Conservation (phyloP, 768 basidiomycete genomes). For the Suillus discolor region DNA sequence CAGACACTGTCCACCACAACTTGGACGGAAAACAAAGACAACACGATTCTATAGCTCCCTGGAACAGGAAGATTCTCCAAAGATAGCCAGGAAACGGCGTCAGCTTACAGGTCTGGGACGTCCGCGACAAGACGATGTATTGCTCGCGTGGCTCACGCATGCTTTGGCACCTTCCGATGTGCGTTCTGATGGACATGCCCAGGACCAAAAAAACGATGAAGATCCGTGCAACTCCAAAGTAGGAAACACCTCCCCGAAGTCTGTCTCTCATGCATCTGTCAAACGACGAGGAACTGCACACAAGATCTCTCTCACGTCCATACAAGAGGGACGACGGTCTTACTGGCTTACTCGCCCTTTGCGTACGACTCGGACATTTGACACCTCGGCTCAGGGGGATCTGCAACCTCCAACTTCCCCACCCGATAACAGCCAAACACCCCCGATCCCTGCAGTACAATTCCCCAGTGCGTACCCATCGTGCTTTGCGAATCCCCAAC, state of each 20-base stretch:
- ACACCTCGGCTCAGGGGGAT: not conserved
- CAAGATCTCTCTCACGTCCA: not conserved
- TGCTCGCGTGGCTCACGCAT: constrained; percentile 5
- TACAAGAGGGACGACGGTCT: not conserved
- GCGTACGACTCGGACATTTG: not conserved
- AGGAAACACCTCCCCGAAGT: not conserved
- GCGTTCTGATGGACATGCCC: not conserved
- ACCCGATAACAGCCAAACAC: not conserved
- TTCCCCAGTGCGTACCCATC: not conserved
- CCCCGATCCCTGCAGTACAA: not conserved
- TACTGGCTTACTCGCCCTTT: constrained; percentile 13
- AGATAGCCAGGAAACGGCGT: not conserved
- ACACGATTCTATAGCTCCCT: not conserved
- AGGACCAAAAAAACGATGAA: not conserved
- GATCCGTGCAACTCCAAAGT: too few relatives aligned
- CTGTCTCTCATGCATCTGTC: not conserved
- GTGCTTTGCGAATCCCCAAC: constrained; percentile 5
- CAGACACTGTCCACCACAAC: not conserved
- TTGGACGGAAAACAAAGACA: not conserved
- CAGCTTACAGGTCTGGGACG: not conserved
- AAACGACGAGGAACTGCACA: too few relatives aligned
- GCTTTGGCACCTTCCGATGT: not conserved
- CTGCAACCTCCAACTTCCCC: not conserved
- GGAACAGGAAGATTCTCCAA: not conserved
- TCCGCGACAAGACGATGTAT: constrained; percentile 3